Conservation (phyloP, 2,329 filamentous ascomycete genomes). For the Hansfordia pulvinata region DNA sequence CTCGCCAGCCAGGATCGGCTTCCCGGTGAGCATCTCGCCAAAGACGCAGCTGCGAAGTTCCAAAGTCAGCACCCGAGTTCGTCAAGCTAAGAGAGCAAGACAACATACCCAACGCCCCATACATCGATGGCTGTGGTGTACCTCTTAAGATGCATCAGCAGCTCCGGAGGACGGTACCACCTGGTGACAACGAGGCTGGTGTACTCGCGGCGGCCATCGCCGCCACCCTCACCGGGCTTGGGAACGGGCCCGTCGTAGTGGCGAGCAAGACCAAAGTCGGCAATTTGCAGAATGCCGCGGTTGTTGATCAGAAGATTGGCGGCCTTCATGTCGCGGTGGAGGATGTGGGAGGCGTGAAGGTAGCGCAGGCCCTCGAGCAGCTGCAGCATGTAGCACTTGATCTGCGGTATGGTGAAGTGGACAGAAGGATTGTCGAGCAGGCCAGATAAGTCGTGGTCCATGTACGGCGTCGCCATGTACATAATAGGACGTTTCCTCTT, state of each 20-base stretch:
- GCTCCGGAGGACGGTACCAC: constrained; percentile 93
- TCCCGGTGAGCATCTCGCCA: constrained; percentile 90
- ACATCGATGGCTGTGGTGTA: constrained; percentile 98
- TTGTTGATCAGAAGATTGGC: constrained; percentile 97
- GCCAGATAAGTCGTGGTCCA: constrained; percentile 97
- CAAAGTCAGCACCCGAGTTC: constrained; percentile 8
- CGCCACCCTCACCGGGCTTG: constrained; percentile 62
- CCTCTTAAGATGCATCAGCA: constrained; percentile 71
- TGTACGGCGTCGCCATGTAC: constrained; percentile 98
- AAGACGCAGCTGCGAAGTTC: constrained; percentile 70
- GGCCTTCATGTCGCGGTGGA: constrained; percentile 98
- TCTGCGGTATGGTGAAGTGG: constrained; percentile 74
- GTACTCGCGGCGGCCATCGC: constrained; percentile 79
- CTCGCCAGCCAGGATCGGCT: constrained; percentile 82
- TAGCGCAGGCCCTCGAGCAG: constrained; percentile 82
- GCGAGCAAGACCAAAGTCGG: constrained; percentile 87
- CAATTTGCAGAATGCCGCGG: constrained; percentile 83
- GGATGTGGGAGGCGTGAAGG: constrained; percentile 76
- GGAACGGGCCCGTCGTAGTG: constrained; percentile 83
- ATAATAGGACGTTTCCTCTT: constrained; percentile 75
- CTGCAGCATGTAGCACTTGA: constrained; percentile 96
- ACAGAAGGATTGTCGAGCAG: constrained; percentile 91
- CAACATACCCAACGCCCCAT: constrained; percentile 83
- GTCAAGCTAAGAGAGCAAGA: constrained; percentile 1
- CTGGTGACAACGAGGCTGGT: constrained; percentile 93